Conservation (phyloP, 208 protist species). For the Wallacemonas sp. region DNA sequence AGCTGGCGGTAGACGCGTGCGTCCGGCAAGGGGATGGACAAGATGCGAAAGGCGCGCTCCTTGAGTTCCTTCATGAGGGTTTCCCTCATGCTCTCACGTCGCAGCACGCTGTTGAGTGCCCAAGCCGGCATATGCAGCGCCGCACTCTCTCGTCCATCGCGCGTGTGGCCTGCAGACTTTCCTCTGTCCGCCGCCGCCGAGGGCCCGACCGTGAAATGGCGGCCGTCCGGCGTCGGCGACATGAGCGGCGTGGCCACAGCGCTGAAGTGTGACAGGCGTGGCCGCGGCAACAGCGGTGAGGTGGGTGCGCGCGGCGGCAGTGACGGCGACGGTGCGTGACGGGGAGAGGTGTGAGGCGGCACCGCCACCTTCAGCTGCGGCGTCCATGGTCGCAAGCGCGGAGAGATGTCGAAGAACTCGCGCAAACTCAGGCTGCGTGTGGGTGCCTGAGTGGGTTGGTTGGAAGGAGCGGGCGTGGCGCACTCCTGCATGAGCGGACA, state of each 20-base stretch:
- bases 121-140: neutral
- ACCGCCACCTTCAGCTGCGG: neutral
- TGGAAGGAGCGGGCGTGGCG: neutral
- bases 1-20: conserved; percentile 61
- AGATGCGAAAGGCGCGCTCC: conserved; percentile 40
- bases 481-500: conserved; percentile 1
- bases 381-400: neutral
- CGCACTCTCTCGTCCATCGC: neutral
- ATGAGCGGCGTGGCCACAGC: neutral
- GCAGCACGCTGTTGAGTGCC: conserved; percentile 7
- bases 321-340: neutral
- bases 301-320: neutral
- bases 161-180: neutral
- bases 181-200: too few relatives aligned
- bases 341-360: neutral
- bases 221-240: neutral
- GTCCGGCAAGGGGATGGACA: conserved; percentile 65
- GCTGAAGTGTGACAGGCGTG: neutral
- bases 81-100: conserved; percentile 53
- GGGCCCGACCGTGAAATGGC: too few relatives aligned
- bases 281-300: neutral
- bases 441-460: neutral
- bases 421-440: neutral
- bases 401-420: conserved; percentile 3
- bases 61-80: conserved; percentile 50